These are phyloP conservation scores for Cladosporium sp. DNA, from an alignment of 2,329 filamentous ascomycete genomes.

Conservation along the genomic window DNA sequence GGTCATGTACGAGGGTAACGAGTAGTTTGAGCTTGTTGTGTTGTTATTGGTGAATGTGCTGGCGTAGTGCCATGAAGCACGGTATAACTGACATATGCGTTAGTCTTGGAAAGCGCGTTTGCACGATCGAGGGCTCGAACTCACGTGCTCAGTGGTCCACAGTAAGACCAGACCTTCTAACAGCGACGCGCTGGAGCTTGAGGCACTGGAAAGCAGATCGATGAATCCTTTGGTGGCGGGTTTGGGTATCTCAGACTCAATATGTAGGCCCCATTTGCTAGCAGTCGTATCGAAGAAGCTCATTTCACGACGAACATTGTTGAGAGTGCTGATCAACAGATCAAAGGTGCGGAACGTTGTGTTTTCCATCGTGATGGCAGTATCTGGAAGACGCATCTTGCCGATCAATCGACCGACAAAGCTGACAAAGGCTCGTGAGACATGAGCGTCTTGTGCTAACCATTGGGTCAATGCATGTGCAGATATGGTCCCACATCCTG, in stretches of 20 bases:
- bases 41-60: constrained; percentile 42
- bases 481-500: constrained; percentile 63
- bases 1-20: constrained; percentile 37
- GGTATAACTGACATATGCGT: constrained; percentile 44
- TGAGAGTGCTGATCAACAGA: constrained; percentile 65
- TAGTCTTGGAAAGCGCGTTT: constrained; percentile 12
- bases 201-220: constrained; percentile 62
- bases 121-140: constrained; percentile 25
- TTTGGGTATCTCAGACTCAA: constrained; percentile 49
- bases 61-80: constrained; percentile 52
- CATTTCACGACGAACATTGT: constrained; percentile 68
- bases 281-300: constrained; percentile 68
- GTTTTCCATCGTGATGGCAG: constrained; percentile 46
- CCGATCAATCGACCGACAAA: constrained; percentile 67
- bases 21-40: constrained; percentile 34
- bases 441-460: constrained; percentile 72
- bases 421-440: constrained; percentile 69
- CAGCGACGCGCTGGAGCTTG: constrained; percentile 54
- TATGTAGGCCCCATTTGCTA: constrained; percentile 58
- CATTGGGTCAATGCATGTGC: constrained; percentile 62
- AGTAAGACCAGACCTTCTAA: constrained; percentile 72
- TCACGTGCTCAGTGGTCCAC: constrained; percentile 71
- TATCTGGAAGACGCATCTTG: constrained; percentile 59
- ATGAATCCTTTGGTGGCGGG: constrained; percentile 57
- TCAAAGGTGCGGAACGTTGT: constrained; percentile 61